Base-by-base conservation (phyloP, 225 moss, liverwort and hornwort genomes). In the Bryoerythrophyllum caledonicum region DNA sequence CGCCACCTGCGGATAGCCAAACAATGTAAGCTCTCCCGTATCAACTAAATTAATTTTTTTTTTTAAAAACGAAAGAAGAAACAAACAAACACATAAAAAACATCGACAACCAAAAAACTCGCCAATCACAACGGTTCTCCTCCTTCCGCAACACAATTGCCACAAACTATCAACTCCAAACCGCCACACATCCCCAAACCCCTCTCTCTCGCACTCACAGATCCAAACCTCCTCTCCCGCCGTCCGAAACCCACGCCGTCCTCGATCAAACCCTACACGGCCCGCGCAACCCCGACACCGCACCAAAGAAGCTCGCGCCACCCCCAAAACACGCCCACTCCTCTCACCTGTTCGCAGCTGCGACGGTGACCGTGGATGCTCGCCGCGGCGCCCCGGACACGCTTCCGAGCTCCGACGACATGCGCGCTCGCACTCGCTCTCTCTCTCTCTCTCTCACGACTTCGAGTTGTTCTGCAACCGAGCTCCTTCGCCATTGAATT, bases 1-100 rank as follows among this genome's bases (percentile, higher is more conserved):
- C 14, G 27, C 14, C 2, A 49, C 72, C 79, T 79, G 79, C 28
- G 37, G 49, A 83, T 72, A 67, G 62, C 67, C 67, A 67, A 35
- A 56, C 72, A 79, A 76, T 76, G 68, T 79, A 19, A 82, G 70
- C 51, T 59, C 35, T 8, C n/a, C 11, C 13, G 1, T 34, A 34
- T 34, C n/a, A n/a, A n/a, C n/a, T 5, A 34, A 2, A 2, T 30
- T 30, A 30, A 2, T 30, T 30, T 30, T 2, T 30, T 2, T 30
- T 11, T 62, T 27, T 19, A 54, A 6, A 54, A 38, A 49, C 15
- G 5, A 67, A 67, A 30, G 0, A 26, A 16, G 1, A 46, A 8
- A 4, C 0, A 1, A 56, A 10, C 9, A 49, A 49, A 49, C 1
- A 17, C n/a, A 10, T 1, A 38, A 38, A 12, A 40, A 59, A 61